A percentile compares a stretch with the other conserved stretches of the same genome.
Conservation (phyloP, 257 asterid genomes). For the Solanum etuberosum region DNA sequence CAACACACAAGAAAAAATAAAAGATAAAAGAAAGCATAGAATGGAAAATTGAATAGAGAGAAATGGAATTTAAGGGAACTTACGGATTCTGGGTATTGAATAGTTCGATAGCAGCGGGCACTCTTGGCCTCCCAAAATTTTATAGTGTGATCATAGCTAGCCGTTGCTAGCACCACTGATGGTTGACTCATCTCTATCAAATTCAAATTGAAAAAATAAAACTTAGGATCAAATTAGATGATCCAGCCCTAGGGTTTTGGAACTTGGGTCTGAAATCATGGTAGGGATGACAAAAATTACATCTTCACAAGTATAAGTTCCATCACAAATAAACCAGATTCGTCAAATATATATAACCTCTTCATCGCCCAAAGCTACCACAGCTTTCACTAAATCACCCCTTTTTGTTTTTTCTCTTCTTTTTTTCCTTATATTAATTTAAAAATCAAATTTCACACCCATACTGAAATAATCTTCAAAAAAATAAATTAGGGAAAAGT, state of each 20-base stretch:
- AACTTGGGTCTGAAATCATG: background rate
- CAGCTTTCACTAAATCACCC: background rate
- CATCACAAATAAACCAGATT: background rate
- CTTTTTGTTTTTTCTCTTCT: background rate
- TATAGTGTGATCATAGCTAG: slow-evolving; percentile 98
- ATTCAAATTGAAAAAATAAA: background rate
- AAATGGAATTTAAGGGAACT: background rate
- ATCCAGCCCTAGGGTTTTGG: background rate
- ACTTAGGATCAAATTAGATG: background rate
- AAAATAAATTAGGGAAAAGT: background rate
- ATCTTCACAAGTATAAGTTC: background rate
- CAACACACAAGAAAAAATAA: background rate
- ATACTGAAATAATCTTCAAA: background rate
- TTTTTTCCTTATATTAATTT: no score
- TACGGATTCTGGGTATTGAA: slow-evolving; percentile 95
- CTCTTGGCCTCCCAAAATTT: slow-evolving; percentile 96
- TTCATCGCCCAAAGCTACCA: background rate
- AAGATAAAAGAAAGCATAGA: background rate
- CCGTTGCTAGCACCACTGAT: slow-evolving; percentile 89
- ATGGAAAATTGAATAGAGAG: background rate
- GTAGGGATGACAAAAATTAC: background rate
- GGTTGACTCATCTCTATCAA: slow-evolving; percentile 48
- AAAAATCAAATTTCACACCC: background rate
- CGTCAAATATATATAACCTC: background rate
- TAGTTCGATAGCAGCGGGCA: slow-evolving; percentile 83